A percentile compares a stretch with the other conserved stretches of the same genome.
Conservation (phyloP, 495 filamentous ascomycete species). For the Sphaerosporella brunnea region DNA sequence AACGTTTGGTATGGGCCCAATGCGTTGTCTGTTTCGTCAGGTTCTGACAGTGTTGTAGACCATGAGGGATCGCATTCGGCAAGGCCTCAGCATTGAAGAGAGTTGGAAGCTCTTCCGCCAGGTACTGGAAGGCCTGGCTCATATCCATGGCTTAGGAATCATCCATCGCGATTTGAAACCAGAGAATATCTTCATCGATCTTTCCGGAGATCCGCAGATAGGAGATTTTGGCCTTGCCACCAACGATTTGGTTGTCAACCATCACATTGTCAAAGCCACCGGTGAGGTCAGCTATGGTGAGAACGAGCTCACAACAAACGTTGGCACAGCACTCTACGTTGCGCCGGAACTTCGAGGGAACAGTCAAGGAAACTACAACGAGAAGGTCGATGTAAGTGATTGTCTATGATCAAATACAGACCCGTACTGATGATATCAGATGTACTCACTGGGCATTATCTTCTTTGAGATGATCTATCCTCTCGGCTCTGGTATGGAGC, state of each 20-base stretch:
- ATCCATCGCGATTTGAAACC: conserved; percentile 97
- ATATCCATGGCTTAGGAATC: conserved; percentile 81
- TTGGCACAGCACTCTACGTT: conserved; percentile 90
- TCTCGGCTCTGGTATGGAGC: conserved; percentile 71
- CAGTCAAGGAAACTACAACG: conserved; percentile 53
- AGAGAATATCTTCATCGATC: conserved; percentile 93
- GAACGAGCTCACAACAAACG: conserved; percentile 53
- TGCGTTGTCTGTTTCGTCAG: too few relatives aligned
- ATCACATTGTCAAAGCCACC: not conserved
- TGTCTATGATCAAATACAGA: conserved; percentile 4
- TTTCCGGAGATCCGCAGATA: conserved; percentile 74
- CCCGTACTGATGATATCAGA: conserved; percentile 30
- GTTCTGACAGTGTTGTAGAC: conserved; percentile 37
- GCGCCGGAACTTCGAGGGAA: conserved; percentile 60
- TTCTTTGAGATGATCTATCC: conserved; percentile 95
- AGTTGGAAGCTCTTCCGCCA: conserved; percentile 83
- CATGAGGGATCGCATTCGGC: conserved; percentile 72
- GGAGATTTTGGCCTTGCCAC: conserved; percentile 90
- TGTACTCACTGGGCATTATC: conserved; percentile 94
- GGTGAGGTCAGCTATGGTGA: conserved; percentile 9
- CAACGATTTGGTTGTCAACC: conserved; percentile 3
- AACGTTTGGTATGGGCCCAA: conserved; percentile 64
- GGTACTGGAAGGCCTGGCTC: conserved; percentile 71
- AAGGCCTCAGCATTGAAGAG: conserved; percentile 56
- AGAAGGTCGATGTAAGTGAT: conserved; percentile 67